Evolutionary conservation across 2,329 filamentous ascomycete species (phyloP), one percentile per base, ranked within the genome.

Genomic region (Hymenoscyphus repandus): DNA sequence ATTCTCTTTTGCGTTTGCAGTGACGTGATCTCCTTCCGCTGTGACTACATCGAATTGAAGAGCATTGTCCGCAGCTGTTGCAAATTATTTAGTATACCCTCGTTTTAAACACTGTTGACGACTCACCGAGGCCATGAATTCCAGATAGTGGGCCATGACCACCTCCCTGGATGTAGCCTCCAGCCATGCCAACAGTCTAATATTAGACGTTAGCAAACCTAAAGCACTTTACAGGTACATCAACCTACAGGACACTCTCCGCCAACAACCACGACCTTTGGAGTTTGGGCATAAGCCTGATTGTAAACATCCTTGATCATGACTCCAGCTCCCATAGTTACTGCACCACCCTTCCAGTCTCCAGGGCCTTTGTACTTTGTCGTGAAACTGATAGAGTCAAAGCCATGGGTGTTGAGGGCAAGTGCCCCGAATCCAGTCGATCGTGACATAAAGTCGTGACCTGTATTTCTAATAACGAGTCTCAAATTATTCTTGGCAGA

Each of bases 371-470:
- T 56, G 11, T 17, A 68, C 63, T 6, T 65, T 62, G 43, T 70
- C 76, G 59, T 27, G 55, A 72, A 58, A 5, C 64, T 46, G 52
- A 73, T 70, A 20, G 71, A 66, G 59, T 79, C 75, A 47, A 83
- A 71, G 53, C 72, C 64, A 51, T 82, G 78, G 6, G 74, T 82
- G 73, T 80, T 82, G 45, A 83, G 68, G 3, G 73, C 71, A 3
- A 83, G 63, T 0, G 76, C 71, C 1, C 82, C 81, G 20, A 74
- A 75, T 12, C 83, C 83, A 0, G 80, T 81, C 0, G 77, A 81
- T 34, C 79, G 77, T 37, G 82, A 83, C 27, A 76, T 69, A 54
- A 72, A 75, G 56, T 61, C 62, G 31, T 31, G 42, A 1, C 78
- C 78, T 0, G 78, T 81, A 56, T 80, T 80, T 52, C 75, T 72